These are phyloP conservation scores for Skeletonema marinoi DNA, from an alignment of 108 stramenopile species.

Conservation along the genomic window DNA sequence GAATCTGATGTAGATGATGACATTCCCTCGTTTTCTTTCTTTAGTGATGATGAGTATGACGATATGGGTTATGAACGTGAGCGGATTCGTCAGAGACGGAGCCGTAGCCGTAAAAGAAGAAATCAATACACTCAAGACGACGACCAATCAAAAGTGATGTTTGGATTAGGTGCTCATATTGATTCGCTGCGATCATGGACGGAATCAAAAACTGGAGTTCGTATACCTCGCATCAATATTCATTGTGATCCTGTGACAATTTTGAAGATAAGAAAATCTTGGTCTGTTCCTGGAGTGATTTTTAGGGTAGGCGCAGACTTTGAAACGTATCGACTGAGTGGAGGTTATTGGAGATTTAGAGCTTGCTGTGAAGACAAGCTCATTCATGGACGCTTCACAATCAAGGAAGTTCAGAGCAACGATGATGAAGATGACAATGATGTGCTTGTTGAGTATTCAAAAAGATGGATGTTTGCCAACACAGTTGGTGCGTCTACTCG, in stretches of 20 bases:
- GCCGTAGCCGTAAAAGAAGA: neutral
- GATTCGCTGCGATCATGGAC: slow-evolving; percentile 40
- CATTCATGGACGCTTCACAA: slow-evolving; percentile 30
- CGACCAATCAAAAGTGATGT: neutral
- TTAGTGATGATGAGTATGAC: slow-evolving; percentile 8
- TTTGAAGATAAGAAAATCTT: slow-evolving; percentile 49
- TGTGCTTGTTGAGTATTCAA: slow-evolving; percentile 42
- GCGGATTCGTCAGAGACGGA: slow-evolving; percentile 14
- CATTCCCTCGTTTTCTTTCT: slow-evolving; percentile 4
- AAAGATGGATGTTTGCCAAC: slow-evolving; percentile 38
- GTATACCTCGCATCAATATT: slow-evolving; percentile 36
- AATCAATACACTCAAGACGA: neutral
- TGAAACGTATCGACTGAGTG: slow-evolving; percentile 34
- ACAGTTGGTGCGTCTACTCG: slow-evolving; percentile 37
- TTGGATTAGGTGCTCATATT: slow-evolving; percentile 12
- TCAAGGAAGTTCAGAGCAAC: slow-evolving; percentile 18
- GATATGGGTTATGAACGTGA: slow-evolving; percentile 18
- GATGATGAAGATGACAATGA: slow-evolving; percentile 5
- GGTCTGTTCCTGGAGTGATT: slow-evolving; percentile 39
- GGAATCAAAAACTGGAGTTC: slow-evolving; percentile 33
- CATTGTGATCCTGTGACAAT: slow-evolving; percentile 42
- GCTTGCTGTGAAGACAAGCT: slow-evolving; percentile 46
- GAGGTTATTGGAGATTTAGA: slow-evolving; percentile 34
- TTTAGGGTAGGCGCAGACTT: slow-evolving; percentile 44
- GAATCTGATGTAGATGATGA: slow-evolving; percentile 3